Conservation (phyloP, 495 filamentous ascomycete genomes). For the Lophiotrema nucula region DNA sequence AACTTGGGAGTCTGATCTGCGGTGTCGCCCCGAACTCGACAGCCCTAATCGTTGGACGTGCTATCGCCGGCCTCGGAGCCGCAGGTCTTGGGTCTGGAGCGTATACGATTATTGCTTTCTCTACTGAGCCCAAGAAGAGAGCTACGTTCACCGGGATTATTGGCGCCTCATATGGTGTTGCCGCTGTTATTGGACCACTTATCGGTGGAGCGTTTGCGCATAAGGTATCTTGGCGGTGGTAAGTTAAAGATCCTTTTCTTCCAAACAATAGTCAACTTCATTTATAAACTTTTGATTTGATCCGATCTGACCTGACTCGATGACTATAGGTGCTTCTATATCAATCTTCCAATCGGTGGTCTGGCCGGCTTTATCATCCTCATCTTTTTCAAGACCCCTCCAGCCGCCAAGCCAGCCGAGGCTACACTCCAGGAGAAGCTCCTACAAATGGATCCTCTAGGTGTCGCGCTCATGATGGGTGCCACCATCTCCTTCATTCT, state of each 20-base stretch:
- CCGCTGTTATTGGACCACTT: conserved; percentile 47
- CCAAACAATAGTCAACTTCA: no score
- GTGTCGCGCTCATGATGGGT: conserved; percentile 28
- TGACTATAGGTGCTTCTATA: conserved; percentile 51
- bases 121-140: conserved; percentile 65
- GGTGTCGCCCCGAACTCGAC: conserved; percentile 68
- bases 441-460: conserved; percentile 34
- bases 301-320: no score
- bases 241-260: no score
- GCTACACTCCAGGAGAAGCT: conserved; percentile 31
- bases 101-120: conserved; percentile 73
- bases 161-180: conserved; percentile 76
- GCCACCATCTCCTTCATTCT: conserved; percentile 30
- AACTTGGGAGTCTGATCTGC: conserved; percentile 76
- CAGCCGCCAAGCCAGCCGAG: conserved; percentile 30
- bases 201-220: conserved; percentile 41
- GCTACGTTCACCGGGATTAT: conserved; percentile 71
- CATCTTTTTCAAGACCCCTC: conserved; percentile 43
- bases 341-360: conserved; percentile 55
- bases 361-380: conserved; percentile 42
- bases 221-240: conserved; percentile 61
- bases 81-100: conserved; percentile 78
- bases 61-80: conserved; percentile 73
- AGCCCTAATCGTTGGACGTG: conserved; percentile 77
- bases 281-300: no score